Evolutionary conservation across 139 green algal species (phyloP), one percentile per base, ranked within the genome.

Genomic region (Chlorella sp.): DNA sequence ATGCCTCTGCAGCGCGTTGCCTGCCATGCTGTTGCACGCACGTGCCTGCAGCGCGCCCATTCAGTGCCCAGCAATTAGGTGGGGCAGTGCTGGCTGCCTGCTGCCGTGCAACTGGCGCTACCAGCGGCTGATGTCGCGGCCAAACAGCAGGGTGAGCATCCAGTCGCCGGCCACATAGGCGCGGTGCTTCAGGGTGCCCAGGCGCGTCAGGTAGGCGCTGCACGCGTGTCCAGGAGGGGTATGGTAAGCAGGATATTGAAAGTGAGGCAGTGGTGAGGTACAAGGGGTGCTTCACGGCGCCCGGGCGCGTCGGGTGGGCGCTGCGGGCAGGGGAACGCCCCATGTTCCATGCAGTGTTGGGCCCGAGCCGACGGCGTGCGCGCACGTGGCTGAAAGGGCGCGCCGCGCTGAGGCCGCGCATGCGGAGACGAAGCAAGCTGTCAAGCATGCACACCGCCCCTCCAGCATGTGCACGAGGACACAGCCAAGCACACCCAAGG

Each of bases 181-280:
- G 20, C 80, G 69, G 62, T 81, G 68, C 26, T 87, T 87, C 5
- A 90, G 43, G 14, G 86, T 89, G 79, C 94, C 94, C 46, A 97
- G 88, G 6, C 93, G 84, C 0, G 94, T 97, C 28, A 97, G 89
- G 87, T 97, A 97, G 16, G 94, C 94, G 17, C 64, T 76, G 74
- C 73, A 79, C 11, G 6, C 5, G 24, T 24, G 19, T 26, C 1
- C 36, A 48, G 69, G 36, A 44, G 22, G 24, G 17, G 16, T 44
- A 14, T 32, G 9, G n/a, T n/a, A 48, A 41, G 20, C 32, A 43
- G 65, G 32, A 22, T 5, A 22, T 60, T 26, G 65, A n/a, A 5
- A 73, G 8, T 11, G 5, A 34, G 2, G 24, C 62, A 40, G n/a
- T n/a, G n/a, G n/a, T n/a, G n/a, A n/a, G n/a, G n/a, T n/a, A n/a